Evolutionary conservation across 805 yeast genomes (phyloP).

Genomic region (Schwanniomyces occidentalis): DNA sequence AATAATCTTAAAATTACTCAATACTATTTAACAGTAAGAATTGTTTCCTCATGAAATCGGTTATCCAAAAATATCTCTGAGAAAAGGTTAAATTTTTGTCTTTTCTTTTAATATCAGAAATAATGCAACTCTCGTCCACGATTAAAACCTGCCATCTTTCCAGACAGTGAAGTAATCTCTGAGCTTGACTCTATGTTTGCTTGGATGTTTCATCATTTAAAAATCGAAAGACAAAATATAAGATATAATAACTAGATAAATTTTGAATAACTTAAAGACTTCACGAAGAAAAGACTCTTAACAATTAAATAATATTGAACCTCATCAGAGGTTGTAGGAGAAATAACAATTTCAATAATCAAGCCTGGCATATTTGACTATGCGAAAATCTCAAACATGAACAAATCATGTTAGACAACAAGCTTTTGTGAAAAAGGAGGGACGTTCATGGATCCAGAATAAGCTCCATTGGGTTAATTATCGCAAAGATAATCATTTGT

Average conservation of each 20-base stretch:
- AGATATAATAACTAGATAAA: background rate
- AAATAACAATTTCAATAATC: background rate
- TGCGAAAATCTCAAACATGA: conserved; percentile 38
- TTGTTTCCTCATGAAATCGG: no score
- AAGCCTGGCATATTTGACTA: conserved; percentile 70
- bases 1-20: no score
- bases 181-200: conserved; percentile 93
- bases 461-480: conserved; percentile 83
- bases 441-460: conserved; percentile 71
- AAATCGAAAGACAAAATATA: conserved; percentile 2
- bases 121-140: conserved; percentile 72
- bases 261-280: conserved; percentile 9
- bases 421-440: conserved; percentile 25
- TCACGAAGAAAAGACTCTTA: conserved; percentile 12
- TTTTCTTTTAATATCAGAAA: conserved; percentile 27
- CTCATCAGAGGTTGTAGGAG: conserved; percentile 19
- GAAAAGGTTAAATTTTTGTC: no score
- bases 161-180: conserved; percentile 56
- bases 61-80: no score
- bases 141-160: conserved; percentile 44
- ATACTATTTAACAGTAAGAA: no score
- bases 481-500: conserved; percentile 51
- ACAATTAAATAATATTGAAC: conserved; percentile 22
- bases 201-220: conserved; percentile 68
- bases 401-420: conserved; percentile 19